Evolutionary conservation across 2,329 filamentous ascomycete species (phyloP).

Genomic region (Neocucurbitaria cava): DNA sequence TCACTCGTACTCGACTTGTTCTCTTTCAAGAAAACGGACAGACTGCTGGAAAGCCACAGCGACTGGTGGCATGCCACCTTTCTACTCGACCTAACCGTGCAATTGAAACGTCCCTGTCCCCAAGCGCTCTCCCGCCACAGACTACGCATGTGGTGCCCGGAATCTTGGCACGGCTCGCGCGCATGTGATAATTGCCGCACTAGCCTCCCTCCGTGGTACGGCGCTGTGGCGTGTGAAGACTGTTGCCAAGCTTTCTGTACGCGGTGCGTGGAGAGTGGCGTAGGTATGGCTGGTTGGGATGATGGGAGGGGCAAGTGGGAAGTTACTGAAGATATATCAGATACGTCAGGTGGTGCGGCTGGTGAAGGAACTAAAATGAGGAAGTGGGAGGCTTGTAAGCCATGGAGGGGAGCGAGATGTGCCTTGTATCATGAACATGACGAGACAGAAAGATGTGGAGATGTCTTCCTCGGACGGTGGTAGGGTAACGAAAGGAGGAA

Average conservation of each 20-base stretch:
- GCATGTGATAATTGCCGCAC: slow-evolving; percentile 48
- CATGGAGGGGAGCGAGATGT: slow-evolving; percentile 47
- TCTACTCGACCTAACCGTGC: slow-evolving; percentile 55
- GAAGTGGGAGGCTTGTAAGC: slow-evolving; percentile 47
- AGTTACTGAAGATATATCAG: slow-evolving; percentile 13
- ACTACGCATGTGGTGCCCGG: slow-evolving; percentile 50
- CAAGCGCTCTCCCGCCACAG: slow-evolving; percentile 52
- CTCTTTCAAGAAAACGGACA: slow-evolving; percentile 61
- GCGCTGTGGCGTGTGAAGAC: slow-evolving; percentile 49
- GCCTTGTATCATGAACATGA: slow-evolving; percentile 48
- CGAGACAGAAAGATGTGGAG: slow-evolving; percentile 45
- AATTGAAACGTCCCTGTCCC: slow-evolving; percentile 54
- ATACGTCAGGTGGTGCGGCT: slow-evolving; percentile 25
- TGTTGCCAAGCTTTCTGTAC: slow-evolving; percentile 53
- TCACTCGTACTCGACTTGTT: slow-evolving; percentile 58
- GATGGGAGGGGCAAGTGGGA: slow-evolving; percentile 28
- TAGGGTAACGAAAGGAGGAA: background rate
- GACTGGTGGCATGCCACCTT: slow-evolving; percentile 59
- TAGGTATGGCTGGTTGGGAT: slow-evolving; percentile 41
- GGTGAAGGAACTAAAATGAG: slow-evolving; percentile 31
- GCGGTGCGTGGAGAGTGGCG: slow-evolving; percentile 45
- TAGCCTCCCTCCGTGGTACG: slow-evolving; percentile 49
- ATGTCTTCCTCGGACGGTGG: slow-evolving; percentile 40
- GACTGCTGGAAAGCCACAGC: slow-evolving; percentile 54
- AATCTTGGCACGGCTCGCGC: slow-evolving; percentile 41